These are phyloP conservation scores for Flaveria trinervia DNA, from an alignment of 129 eudicot species.

Conservation along the genomic window DNA sequence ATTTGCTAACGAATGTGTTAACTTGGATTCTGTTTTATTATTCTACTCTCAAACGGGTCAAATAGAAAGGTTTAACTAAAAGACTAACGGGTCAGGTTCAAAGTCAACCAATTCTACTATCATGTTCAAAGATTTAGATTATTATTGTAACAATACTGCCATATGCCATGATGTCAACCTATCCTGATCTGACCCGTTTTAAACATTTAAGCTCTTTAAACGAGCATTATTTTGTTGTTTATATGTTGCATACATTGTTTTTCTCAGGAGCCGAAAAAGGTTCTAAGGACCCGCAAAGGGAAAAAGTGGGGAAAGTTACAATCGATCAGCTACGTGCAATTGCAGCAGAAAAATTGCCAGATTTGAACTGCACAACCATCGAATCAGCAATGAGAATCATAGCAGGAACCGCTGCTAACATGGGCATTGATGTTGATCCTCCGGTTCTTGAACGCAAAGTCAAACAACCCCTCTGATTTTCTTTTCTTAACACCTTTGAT, in stretches of 20 bases:
- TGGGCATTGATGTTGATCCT: conserved; percentile 97
- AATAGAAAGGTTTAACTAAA: background rate
- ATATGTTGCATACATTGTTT: background rate
- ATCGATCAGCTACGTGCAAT: conserved; percentile 76
- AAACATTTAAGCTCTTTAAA: background rate
- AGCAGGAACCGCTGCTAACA: conserved; percentile 98
- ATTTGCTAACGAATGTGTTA: background rate
- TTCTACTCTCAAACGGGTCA: background rate
- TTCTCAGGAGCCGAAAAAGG: conserved; percentile 88
- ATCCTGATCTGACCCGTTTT: background rate
- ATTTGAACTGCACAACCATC: conserved; percentile 75
- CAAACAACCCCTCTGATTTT: conserved; percentile 56
- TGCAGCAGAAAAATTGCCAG: conserved; percentile 92
- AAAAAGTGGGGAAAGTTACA: conserved; percentile 92
- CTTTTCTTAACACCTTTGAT: conserved; percentile 17
- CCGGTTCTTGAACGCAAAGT: conserved; percentile 79
- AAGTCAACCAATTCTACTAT: background rate
- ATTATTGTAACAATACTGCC: background rate
- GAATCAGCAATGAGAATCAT: conserved; percentile 99
- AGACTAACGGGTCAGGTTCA: background rate
- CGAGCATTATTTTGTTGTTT: background rate
- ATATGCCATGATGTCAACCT: background rate
- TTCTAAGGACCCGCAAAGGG: conserved; percentile 76
- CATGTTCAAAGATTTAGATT: background rate
- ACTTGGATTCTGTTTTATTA: background rate